These are phyloP conservation scores for Podaxis sp. DNA, from an alignment of 768 basidiomycete genomes.

Conservation along the genomic window DNA sequence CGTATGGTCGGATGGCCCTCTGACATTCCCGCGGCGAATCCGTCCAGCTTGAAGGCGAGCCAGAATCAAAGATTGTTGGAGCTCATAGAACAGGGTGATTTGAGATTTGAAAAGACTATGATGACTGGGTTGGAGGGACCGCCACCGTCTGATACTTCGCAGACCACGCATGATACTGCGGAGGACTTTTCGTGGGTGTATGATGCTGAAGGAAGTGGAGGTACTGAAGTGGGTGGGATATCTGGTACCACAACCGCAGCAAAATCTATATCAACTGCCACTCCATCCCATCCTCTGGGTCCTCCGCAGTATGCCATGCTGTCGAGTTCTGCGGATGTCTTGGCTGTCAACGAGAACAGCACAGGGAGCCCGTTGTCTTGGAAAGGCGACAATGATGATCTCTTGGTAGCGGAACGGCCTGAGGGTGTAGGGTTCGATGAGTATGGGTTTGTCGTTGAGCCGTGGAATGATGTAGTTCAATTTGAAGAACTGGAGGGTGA, in stretches of 20 bases:
- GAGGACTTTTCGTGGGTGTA: constrained; percentile 43
- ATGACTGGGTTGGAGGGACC: constrained; percentile 4
- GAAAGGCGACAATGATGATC: background rate
- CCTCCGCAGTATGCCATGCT: background rate
- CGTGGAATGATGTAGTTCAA: background rate
- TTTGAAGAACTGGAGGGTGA: background rate
- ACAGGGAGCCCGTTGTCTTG: background rate
- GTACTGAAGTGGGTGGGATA: background rate
- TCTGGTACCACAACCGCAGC: background rate
- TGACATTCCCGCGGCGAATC: constrained; percentile 54
- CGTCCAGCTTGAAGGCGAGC: constrained; percentile 48
- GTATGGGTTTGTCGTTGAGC: background rate
- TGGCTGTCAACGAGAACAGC: background rate
- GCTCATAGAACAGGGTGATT: constrained; percentile 39
- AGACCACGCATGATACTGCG: constrained; percentile 14
- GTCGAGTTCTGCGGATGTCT: background rate
- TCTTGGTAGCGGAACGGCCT: constrained; percentile 1
- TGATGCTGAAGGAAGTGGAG: constrained; percentile 27
- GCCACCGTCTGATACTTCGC: background rate
- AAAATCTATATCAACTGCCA: background rate
- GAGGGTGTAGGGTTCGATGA: background rate
- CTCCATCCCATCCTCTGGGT: background rate
- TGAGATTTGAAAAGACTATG: constrained; percentile 40
- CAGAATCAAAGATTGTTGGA: constrained; percentile 55
- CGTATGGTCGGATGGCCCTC: constrained; percentile 62